Conservation (phyloP, 108 stramenopile genomes). For the Nitzschia sp. region DNA sequence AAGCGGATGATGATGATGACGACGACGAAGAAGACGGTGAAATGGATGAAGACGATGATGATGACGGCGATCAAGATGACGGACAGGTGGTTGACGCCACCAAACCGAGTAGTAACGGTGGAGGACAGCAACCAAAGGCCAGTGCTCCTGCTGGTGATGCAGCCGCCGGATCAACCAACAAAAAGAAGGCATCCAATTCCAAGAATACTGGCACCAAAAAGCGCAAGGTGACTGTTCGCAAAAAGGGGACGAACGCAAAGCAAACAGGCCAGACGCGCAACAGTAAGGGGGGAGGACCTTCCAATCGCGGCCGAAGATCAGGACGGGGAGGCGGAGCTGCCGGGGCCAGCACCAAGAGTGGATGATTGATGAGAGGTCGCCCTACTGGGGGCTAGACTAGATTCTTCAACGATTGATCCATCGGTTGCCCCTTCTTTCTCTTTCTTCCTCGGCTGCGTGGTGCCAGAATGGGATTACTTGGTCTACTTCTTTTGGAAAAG, state of each 20-base stretch:
- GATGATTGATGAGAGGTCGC: background rate
- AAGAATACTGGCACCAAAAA: constrained; percentile 16
- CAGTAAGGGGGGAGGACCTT: background rate
- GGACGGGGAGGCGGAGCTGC: constrained; percentile 18
- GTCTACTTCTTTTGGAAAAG: too few species aligned
- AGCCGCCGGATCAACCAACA: too few species aligned
- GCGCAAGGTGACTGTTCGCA: constrained; percentile 9
- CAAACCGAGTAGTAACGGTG: background rate
- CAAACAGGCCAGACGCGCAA: background rate
- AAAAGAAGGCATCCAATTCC: background rate
- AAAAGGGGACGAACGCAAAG: constrained; percentile 27
- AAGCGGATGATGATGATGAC: constrained; percentile 12
- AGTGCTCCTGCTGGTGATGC: background rate
- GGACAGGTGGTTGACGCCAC: background rate
- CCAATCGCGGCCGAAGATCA: constrained; percentile 18
- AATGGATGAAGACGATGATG: background rate
- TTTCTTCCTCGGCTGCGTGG: too few species aligned
- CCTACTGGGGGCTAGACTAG: too few species aligned
- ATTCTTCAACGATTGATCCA: too few species aligned
- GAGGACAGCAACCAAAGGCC: background rate
- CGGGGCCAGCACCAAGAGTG: constrained; percentile 8
- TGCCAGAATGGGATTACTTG: too few species aligned
- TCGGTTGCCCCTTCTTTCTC: too few species aligned
- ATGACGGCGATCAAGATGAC: constrained; percentile 22
- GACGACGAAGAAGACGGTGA: constrained; percentile 22